Percentiles rank a stretch among this genome's conserved stretches.
phyloP scores from a whole-genome alignment of 1,139 yeast species.

The Lodderomyces oxycetoniae region DNA sequence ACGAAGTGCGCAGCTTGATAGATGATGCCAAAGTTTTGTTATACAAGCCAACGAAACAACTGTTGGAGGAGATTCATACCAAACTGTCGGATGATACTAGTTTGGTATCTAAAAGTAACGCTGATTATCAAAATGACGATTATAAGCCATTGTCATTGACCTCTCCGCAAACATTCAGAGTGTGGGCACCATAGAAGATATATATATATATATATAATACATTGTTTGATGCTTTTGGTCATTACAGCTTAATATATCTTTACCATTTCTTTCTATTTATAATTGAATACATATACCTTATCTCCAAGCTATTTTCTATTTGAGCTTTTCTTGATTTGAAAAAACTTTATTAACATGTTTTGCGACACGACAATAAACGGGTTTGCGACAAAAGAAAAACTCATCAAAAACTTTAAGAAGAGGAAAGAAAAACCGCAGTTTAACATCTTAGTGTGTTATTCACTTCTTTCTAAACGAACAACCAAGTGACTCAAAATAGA shows the following conservation, averaged over 20 bases:
- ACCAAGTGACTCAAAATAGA: too few relatives aligned
- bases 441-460: too few relatives aligned
- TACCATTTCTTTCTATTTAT: too few relatives aligned
- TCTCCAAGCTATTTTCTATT: too few relatives aligned
- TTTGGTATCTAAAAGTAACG: neutral
- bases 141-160: slow-evolving; percentile 73
- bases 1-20: slow-evolving; percentile 15
- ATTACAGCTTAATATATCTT: too few relatives aligned
- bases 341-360: too few relatives aligned
- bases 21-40: slow-evolving; percentile 47
- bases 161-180: slow-evolving; percentile 79
- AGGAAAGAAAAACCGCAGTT: too few relatives aligned
- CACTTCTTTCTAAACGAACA: too few relatives aligned
- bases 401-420: too few relatives aligned
- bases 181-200: slow-evolving; percentile 60
- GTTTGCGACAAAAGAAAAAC: too few relatives aligned
- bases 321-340: too few relatives aligned
- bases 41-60: slow-evolving; percentile 45
- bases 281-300: neutral
- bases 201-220: neutral
- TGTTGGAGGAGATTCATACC: slow-evolving; percentile 16
- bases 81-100: neutral
- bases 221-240: neutral
- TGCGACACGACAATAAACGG: too few relatives aligned
- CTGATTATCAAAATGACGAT: slow-evolving; percentile 24